Evolutionary conservation across 2,329 filamentous ascomycete genomes (phyloP), one percentile per base, ranked within the genome.

Genomic region (Trichocomaceae sp.): DNA sequence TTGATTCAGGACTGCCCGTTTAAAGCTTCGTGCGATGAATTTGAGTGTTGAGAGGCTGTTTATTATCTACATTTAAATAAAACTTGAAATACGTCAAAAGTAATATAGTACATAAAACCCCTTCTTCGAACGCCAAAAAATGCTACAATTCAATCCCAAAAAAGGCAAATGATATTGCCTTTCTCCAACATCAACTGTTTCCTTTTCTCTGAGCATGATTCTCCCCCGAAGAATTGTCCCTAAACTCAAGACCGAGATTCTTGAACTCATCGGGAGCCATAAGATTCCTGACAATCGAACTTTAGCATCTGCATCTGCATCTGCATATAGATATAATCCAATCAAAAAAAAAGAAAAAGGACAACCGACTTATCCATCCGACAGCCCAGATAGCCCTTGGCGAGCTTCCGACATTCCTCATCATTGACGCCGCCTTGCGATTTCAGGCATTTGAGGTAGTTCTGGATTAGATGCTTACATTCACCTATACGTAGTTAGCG

Each of bases 221-320:
- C 42, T 47, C 50, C 17, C 33, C n/a, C 8, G 33, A 22, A 19
- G 49, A 6, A 6, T 45, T 82, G 2, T 57, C 46, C 17, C 20
- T 79, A 57, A 81, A 77, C 5, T 77, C 75, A 63, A 95, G 93
- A 0, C 93, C 93, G 41, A 99, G 77, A 67, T 99, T 99, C 72
- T 88, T 90, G 72, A 97, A 93, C 57, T 95, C 88, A 67, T 99
- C 93, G 62, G 83, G 89, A 7, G 91, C 91, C 93, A 99, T 99
- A 31, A 99, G 77, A 67, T 97, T 96, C 62, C 90, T 90, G 5
- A 35, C 17, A 39, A 8, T n/a, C 23, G 23, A 26, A 26, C n/a
- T 26, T 26, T 26, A 26, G 23, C 23, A 26, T 26, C 23, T 26
- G 23, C 23, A 45, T 23, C 12, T 50, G 46, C 46, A 46, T 42